These are phyloP conservation scores for Paxillus rubicundulus DNA, from an alignment of 768 basidiomycete genomes.

Conservation along the genomic window DNA sequence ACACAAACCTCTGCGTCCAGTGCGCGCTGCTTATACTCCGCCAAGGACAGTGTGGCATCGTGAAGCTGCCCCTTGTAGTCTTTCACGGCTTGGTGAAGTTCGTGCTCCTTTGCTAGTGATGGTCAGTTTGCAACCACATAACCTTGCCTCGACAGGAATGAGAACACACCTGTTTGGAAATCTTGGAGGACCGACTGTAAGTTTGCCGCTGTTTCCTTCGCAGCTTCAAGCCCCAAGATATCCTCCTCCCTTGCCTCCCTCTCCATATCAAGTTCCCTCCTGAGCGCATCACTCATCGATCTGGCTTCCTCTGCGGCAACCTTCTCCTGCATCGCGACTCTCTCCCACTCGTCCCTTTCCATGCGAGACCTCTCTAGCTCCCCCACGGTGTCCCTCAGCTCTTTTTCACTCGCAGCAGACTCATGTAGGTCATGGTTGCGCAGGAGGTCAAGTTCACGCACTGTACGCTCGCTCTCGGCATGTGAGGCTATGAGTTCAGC, in stretches of 20 bases:
- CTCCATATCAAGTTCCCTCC: slow-evolving; percentile 67
- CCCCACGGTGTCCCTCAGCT: slow-evolving; percentile 76
- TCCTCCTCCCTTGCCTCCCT: slow-evolving; percentile 57
- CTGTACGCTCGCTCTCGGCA: slow-evolving; percentile 69
- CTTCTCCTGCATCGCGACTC: slow-evolving; percentile 60
- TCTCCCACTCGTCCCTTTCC: slow-evolving; percentile 77
- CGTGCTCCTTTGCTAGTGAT: slow-evolving; percentile 78
- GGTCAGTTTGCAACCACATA: slow-evolving; percentile 5
- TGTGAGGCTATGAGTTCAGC: slow-evolving; percentile 75
- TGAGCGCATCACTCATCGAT: slow-evolving; percentile 50
- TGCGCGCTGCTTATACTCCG: slow-evolving; percentile 90
- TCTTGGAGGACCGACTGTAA: slow-evolving; percentile 92
- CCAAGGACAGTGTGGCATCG: slow-evolving; percentile 69
- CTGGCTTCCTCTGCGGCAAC: slow-evolving; percentile 69
- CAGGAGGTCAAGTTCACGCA: slow-evolving; percentile 66
- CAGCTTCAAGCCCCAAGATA: slow-evolving; percentile 55
- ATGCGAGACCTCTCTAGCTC: slow-evolving; percentile 85
- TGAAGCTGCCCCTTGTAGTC: slow-evolving; percentile 77
- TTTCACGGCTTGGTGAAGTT: slow-evolving; percentile 79
- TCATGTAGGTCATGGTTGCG: slow-evolving; percentile 68
- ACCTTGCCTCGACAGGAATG: neutral
- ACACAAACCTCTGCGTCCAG: slow-evolving; percentile 77
- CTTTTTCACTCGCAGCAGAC: slow-evolving; percentile 66
- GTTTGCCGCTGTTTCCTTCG: slow-evolving; percentile 75
- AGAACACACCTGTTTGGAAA: slow-evolving; percentile 80